Percentiles rank a stretch among this genome's conserved stretches.
Evolutionary conservation across 495 filamentous ascomycete genomes (phyloP).

Genomic region (Astrothelium macrocarpum): DNA sequence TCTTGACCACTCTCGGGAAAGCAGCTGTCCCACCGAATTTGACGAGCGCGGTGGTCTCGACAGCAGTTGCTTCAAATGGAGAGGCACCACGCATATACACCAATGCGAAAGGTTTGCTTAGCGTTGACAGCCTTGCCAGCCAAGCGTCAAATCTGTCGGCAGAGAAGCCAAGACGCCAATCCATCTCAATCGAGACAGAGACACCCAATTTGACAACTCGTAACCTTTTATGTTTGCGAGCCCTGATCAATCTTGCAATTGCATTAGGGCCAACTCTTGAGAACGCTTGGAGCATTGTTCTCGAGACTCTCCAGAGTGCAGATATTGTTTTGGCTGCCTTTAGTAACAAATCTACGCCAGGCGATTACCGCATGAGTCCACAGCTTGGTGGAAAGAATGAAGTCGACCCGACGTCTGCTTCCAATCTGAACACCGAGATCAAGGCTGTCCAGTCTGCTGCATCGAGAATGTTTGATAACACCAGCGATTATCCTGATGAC

Average conservation of each 20-base stretch:
- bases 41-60: constrained; percentile 46
- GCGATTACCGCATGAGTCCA: constrained; percentile 13
- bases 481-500: constrained; percentile 70
- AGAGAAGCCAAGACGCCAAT: constrained; percentile 45
- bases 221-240: constrained; percentile 81
- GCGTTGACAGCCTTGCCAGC: constrained; percentile 51
- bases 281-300: constrained; percentile 75
- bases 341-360: constrained; percentile 14
- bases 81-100: constrained; percentile 47
- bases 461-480: constrained; percentile 78
- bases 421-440: constrained; percentile 65
- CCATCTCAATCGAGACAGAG: constrained; percentile 35
- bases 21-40: constrained; percentile 76
- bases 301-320: constrained; percentile 85
- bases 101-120: constrained; percentile 55
- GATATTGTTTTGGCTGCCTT: constrained; percentile 69
- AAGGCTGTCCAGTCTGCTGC: constrained; percentile 84
- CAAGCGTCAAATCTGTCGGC: constrained; percentile 35
- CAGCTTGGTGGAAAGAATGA: constrained; percentile 13
- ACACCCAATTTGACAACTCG: constrained; percentile 63
- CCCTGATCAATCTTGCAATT: constrained; percentile 87
- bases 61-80: constrained; percentile 31
- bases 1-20: constrained; percentile 87
- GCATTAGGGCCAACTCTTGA: constrained; percentile 82
- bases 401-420: constrained; percentile 32